Evolutionary conservation across 176 grass and related monocot species (phyloP), one percentile per base, ranked within the genome.

Genomic region (Aegilops speltoides): DNA sequence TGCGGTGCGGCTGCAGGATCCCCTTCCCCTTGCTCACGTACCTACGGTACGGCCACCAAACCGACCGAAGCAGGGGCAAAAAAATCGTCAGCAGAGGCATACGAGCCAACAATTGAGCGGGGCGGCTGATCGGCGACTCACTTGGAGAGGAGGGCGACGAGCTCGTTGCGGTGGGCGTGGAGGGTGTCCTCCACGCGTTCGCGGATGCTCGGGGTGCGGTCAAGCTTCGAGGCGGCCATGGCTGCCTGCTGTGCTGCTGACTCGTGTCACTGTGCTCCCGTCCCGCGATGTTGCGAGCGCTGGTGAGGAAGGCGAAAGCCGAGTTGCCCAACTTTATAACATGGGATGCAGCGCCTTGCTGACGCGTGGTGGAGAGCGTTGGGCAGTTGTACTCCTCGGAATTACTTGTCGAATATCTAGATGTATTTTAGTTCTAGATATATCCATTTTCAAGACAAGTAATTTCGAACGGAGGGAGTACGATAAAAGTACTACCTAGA

Each of bases 171-270:
- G 83, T 98, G 87, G 79, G 87, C 94, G 34, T 77, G 74, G 77
- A 98, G 90, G 46, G 94, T 98, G 82, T 96, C 94, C 90, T 98
- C 94, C 11, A 98, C 88, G 77, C 90, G 95, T 66, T 98, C 97
- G 28, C 93, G 85, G 87, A 94, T 82, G 90, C 94, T 98, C 26
- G 59, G 80, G 28, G 65, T 25, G 61, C 97, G 92, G 33, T 70
- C 88, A 10, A 98, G 85, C 88, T 85, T 98, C 61, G 86, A 72
- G 9, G 82, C 63, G 38, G 84, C 67, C 97, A 98, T 98, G 93
- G 88, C 80, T 62, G 67, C 13, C 74, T 72, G 17, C 34, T 17
- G 8, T 26, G 38, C 73, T 56, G 29, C 25, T 31, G 26, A 65
- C 64, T 34, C 62, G 19, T 32, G 33, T 40, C 24, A 79, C 9